Evolutionary conservation across 1,139 yeast genomes (phyloP).

Genomic region (Geotrichum bryndzae): DNA sequence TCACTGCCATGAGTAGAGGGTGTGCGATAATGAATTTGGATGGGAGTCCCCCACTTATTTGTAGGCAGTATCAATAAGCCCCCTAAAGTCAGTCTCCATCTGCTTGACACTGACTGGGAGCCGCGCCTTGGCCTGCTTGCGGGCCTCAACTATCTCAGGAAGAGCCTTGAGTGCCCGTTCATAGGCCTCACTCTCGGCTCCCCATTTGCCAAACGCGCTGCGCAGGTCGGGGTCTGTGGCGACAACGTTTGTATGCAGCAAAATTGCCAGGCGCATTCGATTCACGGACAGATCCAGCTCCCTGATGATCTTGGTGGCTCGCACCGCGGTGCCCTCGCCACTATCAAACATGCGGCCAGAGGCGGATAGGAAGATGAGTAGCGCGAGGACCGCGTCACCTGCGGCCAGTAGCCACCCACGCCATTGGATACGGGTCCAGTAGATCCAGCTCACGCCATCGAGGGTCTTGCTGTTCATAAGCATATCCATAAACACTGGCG

Average conservation of each 20-base stretch:
- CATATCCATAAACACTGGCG: conserved; percentile 1
- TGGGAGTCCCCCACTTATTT: not conserved
- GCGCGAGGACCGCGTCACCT: conserved; percentile 20
- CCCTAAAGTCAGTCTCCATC: conserved; percentile 10
- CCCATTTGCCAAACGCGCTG: conserved; percentile 14
- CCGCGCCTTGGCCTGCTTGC: conserved; percentile 14
- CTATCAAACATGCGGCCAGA: conserved; percentile 24
- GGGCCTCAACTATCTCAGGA: conserved; percentile 12
- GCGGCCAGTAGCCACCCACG: conserved; percentile 20
- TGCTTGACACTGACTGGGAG: conserved; percentile 5
- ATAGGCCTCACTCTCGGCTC: not conserved
- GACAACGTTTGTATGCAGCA: conserved; percentile 17
- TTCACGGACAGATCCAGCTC: conserved; percentile 5
- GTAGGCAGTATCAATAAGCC: conserved; percentile 4
- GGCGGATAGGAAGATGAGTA: conserved; percentile 20
- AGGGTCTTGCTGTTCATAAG: conserved; percentile 14
- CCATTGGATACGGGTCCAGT: conserved; percentile 19
- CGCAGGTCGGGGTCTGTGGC: conserved; percentile 10
- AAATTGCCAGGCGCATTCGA: conserved; percentile 12
- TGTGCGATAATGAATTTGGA: not conserved
- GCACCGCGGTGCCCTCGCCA: conserved; percentile 11
- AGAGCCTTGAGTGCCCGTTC: not conserved
- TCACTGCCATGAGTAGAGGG: not conserved
- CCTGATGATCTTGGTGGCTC: conserved; percentile 2
- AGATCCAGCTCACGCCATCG: conserved; percentile 22